Evolutionary conservation across 495 filamentous ascomycete genomes (phyloP).

Genomic region (Aspergillus baeticus): DNA sequence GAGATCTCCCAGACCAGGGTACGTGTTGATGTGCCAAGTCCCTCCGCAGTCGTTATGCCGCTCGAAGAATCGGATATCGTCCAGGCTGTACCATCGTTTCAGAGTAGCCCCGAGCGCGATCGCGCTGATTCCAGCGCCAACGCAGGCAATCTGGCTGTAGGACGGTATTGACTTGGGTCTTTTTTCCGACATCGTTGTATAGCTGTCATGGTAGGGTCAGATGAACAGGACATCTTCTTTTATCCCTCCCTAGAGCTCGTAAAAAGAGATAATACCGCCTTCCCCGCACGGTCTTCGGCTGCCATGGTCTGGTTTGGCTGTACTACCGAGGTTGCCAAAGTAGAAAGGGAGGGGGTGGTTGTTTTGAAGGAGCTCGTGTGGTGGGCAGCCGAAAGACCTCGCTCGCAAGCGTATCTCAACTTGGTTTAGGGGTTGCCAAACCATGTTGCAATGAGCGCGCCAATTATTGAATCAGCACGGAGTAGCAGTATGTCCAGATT

Average conservation of each 20-base stretch:
- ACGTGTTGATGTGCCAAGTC: constrained; percentile 31
- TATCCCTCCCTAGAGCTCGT: neutral
- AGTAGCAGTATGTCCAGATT: no score
- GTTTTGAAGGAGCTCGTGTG: no score
- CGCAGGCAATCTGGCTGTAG: constrained; percentile 28
- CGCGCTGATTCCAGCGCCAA: constrained; percentile 24
- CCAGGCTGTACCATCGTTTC: constrained; percentile 29
- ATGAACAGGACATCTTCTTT: neutral
- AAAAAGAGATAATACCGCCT: neutral
- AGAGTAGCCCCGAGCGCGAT: constrained; percentile 29
- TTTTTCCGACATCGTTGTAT: neutral
- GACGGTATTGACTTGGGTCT: neutral
- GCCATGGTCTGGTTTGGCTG: neutral
- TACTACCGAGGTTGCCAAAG: neutral
- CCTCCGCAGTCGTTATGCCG: constrained; percentile 23
- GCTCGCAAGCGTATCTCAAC: no score
- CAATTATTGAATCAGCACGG: no score
- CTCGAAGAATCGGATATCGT: constrained; percentile 31
- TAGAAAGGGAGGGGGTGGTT: no score
- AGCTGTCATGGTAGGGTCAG: neutral
- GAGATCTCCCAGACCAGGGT: constrained; percentile 21
- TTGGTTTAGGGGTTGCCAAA: no score
- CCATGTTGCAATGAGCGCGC: no score
- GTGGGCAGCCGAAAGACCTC: no score
- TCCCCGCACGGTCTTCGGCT: neutral